Base-by-base conservation (phyloP, 257 asterid genomes). In the Solanum medicagineum region DNA sequence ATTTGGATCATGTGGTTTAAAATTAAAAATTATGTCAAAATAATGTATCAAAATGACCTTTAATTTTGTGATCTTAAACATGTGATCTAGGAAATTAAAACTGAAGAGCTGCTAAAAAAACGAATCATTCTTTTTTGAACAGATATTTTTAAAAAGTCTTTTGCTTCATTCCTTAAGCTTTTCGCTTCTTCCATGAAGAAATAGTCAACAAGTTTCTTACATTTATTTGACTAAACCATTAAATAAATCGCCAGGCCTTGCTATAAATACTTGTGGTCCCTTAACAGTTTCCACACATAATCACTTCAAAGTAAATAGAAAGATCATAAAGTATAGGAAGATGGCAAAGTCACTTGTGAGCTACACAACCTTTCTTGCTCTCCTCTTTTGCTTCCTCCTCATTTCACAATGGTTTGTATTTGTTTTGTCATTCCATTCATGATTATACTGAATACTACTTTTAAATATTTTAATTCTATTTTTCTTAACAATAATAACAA, bases 371-470 rank as follows among this genome's bases (percentile, higher is more conserved):
- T 84, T 84, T 12, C 22, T 69, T 84, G 70, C 86, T 32, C 19
- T 84, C 66, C 40, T 69, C 53, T 69, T 84, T 16, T 68, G 86
- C 69, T 84, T 84, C 86, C 68, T 84, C 26, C 59, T 84, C 9
- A 24, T 66, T 10, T 17, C 81, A 69, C 40, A 49, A n/a, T 17
- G 86, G 86, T 44, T 71, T 12, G 80, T 20, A 36, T 49, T 32
- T 36, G 3, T 3, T 68, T 68, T 68, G 7, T 4, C 75, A 68
- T 68, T 70, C 42, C 13, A 17, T 36, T 36, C 11, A 8, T 24
- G 69, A 60, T 4, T 57, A 11, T 0, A 36, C 40, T 3, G 40
- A 36, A 36, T 36, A 36, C 5, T 36, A 36, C 40, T 0, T 36
- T 36, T 36, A 36, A 36, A 36, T 36, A 36, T 36, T 36, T 2